A percentile compares a stretch with the other conserved stretches of the same genome.
Conservation (phyloP, 2,329 filamentous ascomycete species). For the Gliomastix tumulicola region DNA sequence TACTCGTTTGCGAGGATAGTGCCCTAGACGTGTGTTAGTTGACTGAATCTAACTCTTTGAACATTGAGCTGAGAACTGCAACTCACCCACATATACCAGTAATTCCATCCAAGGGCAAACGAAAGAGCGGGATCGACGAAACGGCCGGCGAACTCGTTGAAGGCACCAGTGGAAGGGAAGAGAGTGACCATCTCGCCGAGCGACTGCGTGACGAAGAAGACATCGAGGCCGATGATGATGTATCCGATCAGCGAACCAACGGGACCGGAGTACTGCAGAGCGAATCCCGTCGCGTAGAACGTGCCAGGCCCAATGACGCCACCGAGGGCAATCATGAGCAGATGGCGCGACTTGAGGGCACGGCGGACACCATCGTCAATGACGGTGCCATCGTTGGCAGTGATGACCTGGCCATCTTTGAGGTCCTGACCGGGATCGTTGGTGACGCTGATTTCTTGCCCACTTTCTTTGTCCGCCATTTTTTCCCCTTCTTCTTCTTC, state of each 20-base stretch:
- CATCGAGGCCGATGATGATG: slow-evolving; percentile 59
- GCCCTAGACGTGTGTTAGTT: slow-evolving; percentile 4
- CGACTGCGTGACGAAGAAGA: slow-evolving; percentile 30
- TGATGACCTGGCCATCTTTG: background rate
- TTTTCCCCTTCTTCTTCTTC: too few relatives aligned
- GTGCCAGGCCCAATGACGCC: slow-evolving; percentile 63
- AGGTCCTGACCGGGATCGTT: too few relatives aligned
- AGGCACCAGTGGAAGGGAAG: slow-evolving; percentile 5
- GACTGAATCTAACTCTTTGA: too few relatives aligned
- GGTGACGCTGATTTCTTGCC: too few relatives aligned
- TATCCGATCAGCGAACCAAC: slow-evolving; percentile 69
- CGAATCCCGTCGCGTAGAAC: slow-evolving; percentile 64
- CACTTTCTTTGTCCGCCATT: too few relatives aligned
- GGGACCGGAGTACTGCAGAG: slow-evolving; percentile 61
- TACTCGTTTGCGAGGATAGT: slow-evolving; percentile 4
- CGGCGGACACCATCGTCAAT: slow-evolving; percentile 50
- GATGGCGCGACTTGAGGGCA: slow-evolving; percentile 59
- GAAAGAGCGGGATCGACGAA: slow-evolving; percentile 7
- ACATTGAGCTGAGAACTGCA: too few relatives aligned
- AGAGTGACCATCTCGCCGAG: slow-evolving; percentile 6
- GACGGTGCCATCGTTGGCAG: background rate
- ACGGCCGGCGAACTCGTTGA: slow-evolving; percentile 7
- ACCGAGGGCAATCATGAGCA: slow-evolving; percentile 59
- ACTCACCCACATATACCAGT: slow-evolving; percentile 9
- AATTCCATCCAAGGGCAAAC: slow-evolving; percentile 7